A percentile compares a stretch with the other conserved stretches of the same genome.
phyloP scores from a whole-genome alignment of 129 eudicot genomes.

The Flaveria linearis region DNA sequence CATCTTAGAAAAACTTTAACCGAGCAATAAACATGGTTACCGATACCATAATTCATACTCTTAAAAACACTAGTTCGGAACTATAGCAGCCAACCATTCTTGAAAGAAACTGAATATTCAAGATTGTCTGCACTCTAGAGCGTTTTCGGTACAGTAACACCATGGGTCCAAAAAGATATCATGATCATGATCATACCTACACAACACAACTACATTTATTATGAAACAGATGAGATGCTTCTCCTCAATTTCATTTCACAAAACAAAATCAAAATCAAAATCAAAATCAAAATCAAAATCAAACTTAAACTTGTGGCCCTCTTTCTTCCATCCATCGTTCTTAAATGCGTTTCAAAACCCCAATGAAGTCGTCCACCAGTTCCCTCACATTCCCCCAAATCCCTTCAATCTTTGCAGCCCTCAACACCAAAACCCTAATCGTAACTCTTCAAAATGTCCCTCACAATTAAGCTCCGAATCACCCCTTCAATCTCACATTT shows the following conservation, averaged over 20 bases:
- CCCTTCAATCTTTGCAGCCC: conserved; percentile 11
- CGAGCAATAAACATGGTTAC: no score
- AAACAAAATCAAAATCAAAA: background rate
- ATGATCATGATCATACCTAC: background rate
- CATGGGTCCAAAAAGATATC: background rate
- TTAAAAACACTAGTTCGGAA: background rate
- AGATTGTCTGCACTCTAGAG: background rate
- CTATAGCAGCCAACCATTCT: background rate
- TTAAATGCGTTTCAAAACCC: conserved; percentile 19
- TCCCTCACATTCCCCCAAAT: conserved; percentile 28
- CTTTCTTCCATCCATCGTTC: conserved; percentile 41
- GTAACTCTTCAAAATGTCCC: conserved; percentile 55
- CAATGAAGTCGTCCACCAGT: conserved; percentile 37
- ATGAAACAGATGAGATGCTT: conserved; percentile 24
- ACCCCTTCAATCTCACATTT: conserved; percentile 33
- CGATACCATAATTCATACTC: no score
- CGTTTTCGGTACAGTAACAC: background rate
- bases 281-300: conserved; percentile 34
- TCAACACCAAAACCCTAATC: conserved; percentile 28
- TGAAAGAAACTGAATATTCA: background rate
- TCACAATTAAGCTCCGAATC: conserved; percentile 53
- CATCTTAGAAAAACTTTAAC: no score
- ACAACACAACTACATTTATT: background rate
- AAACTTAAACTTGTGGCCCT: conserved; percentile 57
- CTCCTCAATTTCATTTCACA: conserved; percentile 1